Conservation (phyloP, 1,284 basidiomycete species). For the Ganoderma sinense region DNA sequence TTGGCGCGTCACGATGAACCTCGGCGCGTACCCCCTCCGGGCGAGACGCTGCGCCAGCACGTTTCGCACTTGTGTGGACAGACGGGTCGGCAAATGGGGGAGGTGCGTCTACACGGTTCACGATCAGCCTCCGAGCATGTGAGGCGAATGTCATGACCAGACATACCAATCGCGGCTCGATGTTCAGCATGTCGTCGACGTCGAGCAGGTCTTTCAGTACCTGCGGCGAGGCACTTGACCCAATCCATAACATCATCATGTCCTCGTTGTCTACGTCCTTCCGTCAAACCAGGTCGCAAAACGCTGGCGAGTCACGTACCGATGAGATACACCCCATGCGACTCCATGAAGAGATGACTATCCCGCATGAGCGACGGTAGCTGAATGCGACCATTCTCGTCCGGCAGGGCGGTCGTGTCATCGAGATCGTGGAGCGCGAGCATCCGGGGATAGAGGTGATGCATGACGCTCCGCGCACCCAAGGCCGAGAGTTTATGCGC, state of each 20-base stretch:
- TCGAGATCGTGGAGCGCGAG: conserved; percentile 90
- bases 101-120: conserved; percentile 62
- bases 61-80: conserved; percentile 89
- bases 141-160: not conserved
- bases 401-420: conserved; percentile 76
- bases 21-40: conserved; percentile 69
- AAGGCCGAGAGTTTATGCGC: conserved; percentile 81
- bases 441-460: conserved; percentile 90
- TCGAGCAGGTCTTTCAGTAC: conserved; percentile 89
- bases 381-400: conserved; percentile 65
- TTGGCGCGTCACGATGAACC: conserved; percentile 87
- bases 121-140: not conserved
- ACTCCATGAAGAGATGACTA: conserved; percentile 90
- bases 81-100: conserved; percentile 76
- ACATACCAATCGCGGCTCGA: conserved; percentile 81
- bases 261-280: conserved; percentile 86
- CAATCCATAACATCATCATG: conserved; percentile 91
- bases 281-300: not conserved
- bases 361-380: conserved; percentile 87
- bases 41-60: conserved; percentile 77
- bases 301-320: conserved; percentile 53
- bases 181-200: conserved; percentile 76
- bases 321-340: conserved; percentile 91
- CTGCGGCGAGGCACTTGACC: conserved; percentile 82
- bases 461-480: conserved; percentile 75